Conservation (phyloP, 306 rosid genomes). For the Malus fusca region DNA sequence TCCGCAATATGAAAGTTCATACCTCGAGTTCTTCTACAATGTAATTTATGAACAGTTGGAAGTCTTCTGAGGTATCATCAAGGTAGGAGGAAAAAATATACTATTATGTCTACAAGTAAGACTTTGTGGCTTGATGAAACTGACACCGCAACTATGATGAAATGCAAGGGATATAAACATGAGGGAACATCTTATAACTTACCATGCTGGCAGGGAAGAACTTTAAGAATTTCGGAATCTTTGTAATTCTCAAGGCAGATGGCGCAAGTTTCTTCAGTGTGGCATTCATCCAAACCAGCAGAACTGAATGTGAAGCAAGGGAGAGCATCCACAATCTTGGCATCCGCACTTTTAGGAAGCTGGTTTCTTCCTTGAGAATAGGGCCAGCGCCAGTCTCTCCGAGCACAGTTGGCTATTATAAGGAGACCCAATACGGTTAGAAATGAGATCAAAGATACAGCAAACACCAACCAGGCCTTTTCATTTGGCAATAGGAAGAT, state of each 20-base stretch:
- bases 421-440: slow-evolving; percentile 21
- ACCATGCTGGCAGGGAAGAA: slow-evolving; percentile 38
- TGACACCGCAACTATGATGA: background rate
- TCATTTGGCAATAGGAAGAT: slow-evolving; percentile 17
- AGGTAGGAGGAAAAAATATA: background rate
- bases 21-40: background rate
- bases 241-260: slow-evolving; percentile 41
- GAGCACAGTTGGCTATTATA: slow-evolving; percentile 17
- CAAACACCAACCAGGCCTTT: slow-evolving; percentile 32
- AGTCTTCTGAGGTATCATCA: background rate
- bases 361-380: slow-evolving; percentile 14
- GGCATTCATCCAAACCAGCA: slow-evolving; percentile 1
- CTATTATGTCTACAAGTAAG: background rate
- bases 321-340: slow-evolving; percentile 29
- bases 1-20: background rate
- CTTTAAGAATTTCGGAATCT: slow-evolving; percentile 33
- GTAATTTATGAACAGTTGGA: background rate
- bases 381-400: slow-evolving; percentile 17
- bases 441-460: slow-evolving; percentile 29
- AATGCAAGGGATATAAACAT: background rate
- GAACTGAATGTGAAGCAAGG: slow-evolving; percentile 25
- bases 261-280: slow-evolving; percentile 34
- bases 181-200: background rate
- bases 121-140: background rate
- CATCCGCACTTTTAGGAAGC: slow-evolving; percentile 18